A percentile compares a stretch with the other conserved stretches of the same genome.
Conservation (phyloP, 345 rosid species). For the Eucalyptus polybractea region DNA sequence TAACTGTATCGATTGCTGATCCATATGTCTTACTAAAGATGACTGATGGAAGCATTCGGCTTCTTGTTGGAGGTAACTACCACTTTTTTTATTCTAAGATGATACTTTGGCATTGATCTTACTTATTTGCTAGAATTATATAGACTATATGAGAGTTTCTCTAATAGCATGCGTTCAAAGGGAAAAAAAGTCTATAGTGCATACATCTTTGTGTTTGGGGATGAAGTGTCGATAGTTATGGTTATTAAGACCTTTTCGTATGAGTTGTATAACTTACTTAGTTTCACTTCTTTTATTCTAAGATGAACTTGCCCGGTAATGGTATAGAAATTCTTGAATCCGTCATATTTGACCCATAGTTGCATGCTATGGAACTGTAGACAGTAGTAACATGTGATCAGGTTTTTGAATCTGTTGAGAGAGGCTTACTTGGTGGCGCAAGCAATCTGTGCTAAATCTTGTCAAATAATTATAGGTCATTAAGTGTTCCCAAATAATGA, state of each 20-base stretch:
- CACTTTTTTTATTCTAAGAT: neutral
- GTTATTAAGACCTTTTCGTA: neutral
- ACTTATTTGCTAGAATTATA: neutral
- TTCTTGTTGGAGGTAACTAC: constrained; percentile 80
- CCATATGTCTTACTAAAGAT: constrained; percentile 81
- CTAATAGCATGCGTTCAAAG: neutral
- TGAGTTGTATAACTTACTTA: neutral
- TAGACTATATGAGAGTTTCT: neutral
- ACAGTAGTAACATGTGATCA: neutral
- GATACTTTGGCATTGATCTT: neutral
- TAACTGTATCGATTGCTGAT: constrained; percentile 88
- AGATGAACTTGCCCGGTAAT: neutral
- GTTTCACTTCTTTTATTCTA: neutral
- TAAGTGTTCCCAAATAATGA: neutral
- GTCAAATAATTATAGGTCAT: neutral
- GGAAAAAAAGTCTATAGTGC: neutral
- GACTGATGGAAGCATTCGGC: constrained; percentile 82
- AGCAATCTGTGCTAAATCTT: neutral
- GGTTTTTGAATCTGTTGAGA: neutral
- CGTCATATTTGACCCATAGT: neutral
- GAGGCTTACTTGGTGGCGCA: neutral
- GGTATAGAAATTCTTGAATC: neutral
- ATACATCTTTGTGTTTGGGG: neutral
- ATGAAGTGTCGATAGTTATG: neutral
- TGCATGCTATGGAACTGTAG: neutral